Evolutionary conservation across 2,329 filamentous ascomycete species (phyloP).

Genomic region (Dothistroma pini): DNA sequence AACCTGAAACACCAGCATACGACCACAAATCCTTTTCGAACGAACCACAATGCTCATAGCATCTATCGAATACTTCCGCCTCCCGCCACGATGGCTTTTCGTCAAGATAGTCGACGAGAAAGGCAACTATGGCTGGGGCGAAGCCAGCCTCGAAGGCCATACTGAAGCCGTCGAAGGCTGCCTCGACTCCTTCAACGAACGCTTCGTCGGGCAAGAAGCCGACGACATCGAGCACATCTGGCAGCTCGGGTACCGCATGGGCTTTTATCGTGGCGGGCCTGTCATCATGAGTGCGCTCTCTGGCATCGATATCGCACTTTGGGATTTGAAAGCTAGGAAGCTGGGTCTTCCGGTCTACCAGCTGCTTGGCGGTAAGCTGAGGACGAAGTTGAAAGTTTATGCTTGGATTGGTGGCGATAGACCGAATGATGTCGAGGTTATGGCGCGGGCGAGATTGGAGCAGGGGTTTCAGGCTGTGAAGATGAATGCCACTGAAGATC

Average conservation of each 20-base stretch:
- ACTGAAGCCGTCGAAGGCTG: constrained; percentile 71
- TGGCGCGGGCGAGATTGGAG: constrained; percentile 48
- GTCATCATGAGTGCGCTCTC: constrained; percentile 77
- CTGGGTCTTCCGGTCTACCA: constrained; percentile 67
- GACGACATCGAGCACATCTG: constrained; percentile 79
- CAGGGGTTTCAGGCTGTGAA: constrained; percentile 67
- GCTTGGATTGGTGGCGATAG: constrained; percentile 75
- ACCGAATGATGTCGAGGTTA: constrained; percentile 59
- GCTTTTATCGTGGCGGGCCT: constrained; percentile 73
- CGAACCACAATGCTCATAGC: constrained; percentile 51
- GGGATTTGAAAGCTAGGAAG: constrained; percentile 68
- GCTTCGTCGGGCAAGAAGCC: constrained; percentile 64
- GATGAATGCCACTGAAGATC: constrained; percentile 75
- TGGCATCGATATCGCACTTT: constrained; percentile 74
- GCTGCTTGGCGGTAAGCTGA: constrained; percentile 69
- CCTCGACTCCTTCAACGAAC: constrained; percentile 61
- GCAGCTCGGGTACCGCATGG: constrained; percentile 65
- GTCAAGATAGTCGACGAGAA: constrained; percentile 69
- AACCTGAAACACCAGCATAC: neutral
- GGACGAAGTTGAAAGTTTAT: constrained; percentile 67
- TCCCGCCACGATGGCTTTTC: constrained; percentile 72
- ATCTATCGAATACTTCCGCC: constrained; percentile 68
- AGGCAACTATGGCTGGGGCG: constrained; percentile 51
- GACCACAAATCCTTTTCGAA: neutral
- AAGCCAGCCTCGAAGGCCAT: constrained; percentile 65